Conservation (phyloP, 306 rosid species). For the Fagus sylvatica region DNA sequence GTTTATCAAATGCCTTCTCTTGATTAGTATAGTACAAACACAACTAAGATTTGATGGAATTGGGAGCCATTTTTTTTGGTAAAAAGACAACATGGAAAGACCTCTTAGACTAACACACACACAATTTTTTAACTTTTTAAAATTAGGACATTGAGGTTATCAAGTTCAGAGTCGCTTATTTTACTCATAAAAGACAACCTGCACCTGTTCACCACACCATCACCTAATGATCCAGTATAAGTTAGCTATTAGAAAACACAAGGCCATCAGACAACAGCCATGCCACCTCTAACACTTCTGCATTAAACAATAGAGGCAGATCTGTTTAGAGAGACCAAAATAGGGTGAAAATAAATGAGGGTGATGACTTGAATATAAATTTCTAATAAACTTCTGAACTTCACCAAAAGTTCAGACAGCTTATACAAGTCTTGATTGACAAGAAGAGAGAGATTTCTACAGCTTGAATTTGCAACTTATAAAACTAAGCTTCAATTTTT, state of each 20-base stretch:
- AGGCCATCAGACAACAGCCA: neutral
- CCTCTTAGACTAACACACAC: neutral
- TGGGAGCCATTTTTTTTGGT: neutral
- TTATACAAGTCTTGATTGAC: neutral
- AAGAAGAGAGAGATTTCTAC: neutral
- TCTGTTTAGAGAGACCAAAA: neutral
- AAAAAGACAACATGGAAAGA: neutral
- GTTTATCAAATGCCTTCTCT: neutral
- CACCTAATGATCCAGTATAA: neutral
- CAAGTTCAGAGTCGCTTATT: neutral
- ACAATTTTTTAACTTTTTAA: neutral
- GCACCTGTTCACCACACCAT: neutral
- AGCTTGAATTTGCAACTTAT: neutral
- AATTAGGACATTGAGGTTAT: neutral
- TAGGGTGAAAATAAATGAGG: neutral
- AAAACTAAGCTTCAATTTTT: neutral
- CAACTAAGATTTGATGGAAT: neutral
- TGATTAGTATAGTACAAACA: neutral
- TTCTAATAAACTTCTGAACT: neutral
- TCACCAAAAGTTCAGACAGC: neutral
- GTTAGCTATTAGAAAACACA: neutral
- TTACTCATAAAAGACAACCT: neutral
- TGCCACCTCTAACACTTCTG: neutral
- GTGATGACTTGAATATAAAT: neutral
- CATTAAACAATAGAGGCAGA: neutral